phyloP scores from a whole-genome alignment of 345 rosid genomes.

The Lumnitzera racemosa region DNA sequence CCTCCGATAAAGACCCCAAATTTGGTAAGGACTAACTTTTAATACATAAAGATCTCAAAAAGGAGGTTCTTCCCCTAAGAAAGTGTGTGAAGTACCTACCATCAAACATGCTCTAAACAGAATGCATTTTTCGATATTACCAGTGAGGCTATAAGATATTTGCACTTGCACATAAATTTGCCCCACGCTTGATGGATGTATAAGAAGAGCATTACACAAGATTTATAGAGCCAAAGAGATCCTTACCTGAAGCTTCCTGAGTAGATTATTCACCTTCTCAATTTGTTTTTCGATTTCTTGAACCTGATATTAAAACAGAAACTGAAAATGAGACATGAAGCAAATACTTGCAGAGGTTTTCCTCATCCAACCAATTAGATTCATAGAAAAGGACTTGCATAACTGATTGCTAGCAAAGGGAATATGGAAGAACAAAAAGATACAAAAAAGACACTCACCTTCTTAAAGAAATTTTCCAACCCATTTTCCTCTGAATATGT shows the following conservation, averaged over 20 bases:
- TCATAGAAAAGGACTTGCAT: no score
- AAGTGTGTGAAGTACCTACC: no score
- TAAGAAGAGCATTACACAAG: neutral
- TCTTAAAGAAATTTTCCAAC: constrained; percentile 66
- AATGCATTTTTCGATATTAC: no score
- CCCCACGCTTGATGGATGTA: neutral
- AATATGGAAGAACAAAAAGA: neutral
- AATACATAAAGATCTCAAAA: no score
- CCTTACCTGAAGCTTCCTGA: constrained; percentile 73
- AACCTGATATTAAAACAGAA: constrained; percentile 33
- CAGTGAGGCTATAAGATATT: no score
- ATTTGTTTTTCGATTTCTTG: constrained; percentile 72
- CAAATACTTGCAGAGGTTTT: no score
- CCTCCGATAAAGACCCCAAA: no score
- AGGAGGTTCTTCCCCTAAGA: no score
- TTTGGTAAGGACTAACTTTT: no score
- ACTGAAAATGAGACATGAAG: neutral
- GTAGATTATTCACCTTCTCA: constrained; percentile 67
- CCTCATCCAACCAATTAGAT: no score
- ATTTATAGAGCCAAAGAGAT: neutral
- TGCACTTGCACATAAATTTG: neutral
- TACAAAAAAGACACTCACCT: constrained; percentile 24
- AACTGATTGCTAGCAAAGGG: no score
- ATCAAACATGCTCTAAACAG: neutral
- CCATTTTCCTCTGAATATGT: constrained; percentile 54